Evolutionary conservation across 345 rosid genomes (phyloP).

Genomic region (Melaleuca alternifolia): DNA sequence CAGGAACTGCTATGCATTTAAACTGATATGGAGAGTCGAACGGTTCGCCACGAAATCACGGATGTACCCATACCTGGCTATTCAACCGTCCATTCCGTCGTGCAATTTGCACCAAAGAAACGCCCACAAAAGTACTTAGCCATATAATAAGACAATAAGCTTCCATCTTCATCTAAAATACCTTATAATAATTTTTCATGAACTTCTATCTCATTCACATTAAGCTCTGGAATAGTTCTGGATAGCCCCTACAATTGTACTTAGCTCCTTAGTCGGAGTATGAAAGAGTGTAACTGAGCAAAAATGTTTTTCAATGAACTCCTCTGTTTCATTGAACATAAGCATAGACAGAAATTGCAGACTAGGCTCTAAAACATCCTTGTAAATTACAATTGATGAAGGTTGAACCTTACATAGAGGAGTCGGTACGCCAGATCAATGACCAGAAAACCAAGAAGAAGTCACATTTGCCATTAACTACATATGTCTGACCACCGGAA

Average conservation of each 20-base stretch:
- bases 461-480: neutral
- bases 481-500: neutral
- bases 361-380: neutral
- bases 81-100: too few species aligned
- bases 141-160: too few species aligned
- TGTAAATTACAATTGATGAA: neutral
- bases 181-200: neutral
- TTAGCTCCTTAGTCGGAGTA: neutral
- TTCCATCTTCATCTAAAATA: neutral
- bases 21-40: too few species aligned
- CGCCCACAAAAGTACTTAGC: too few species aligned
- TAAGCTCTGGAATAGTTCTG: neutral
- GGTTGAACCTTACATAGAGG: neutral
- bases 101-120: too few species aligned
- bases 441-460: neutral
- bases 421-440: neutral
- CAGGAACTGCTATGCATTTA: too few species aligned
- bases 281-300: neutral
- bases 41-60: too few species aligned
- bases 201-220: neutral
- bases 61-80: too few species aligned
- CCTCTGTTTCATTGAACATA: neutral
- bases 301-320: neutral
- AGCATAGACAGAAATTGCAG: neutral
- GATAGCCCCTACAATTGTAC: neutral